Base-by-base conservation (phyloP, 1,284 basidiomycete species). In the Ustilago trichophora region DNA sequence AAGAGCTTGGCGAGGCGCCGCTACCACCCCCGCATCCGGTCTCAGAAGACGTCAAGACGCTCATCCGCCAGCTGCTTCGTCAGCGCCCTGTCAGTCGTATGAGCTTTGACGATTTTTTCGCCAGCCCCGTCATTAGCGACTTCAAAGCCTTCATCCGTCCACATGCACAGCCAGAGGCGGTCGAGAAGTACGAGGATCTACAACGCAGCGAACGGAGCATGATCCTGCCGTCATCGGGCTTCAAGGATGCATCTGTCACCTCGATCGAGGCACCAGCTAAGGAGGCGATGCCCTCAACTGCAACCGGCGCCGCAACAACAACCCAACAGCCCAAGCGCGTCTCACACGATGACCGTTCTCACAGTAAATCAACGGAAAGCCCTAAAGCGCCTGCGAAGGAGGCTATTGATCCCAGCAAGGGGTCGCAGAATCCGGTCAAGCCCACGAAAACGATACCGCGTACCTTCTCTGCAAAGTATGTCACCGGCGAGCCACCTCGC, bases 51-150 rank as follows among this genome's bases (percentile, higher is more conserved):
- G 87, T 98, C 82, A 98, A 98, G 84, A 85, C 86, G 26, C 87
- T 98, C 44, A 93, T 98, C 36, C 87, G 92, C 4, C 83, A 84
- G 18, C 84, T 98, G 38, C 85, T 98, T 37, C 93, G 90, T 81
- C 88, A 91, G 29, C 87, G 90, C 35, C 93, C 95, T 0, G 86
- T 86, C 0, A 90, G 97, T 78, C 87, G 96, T 4, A 89, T 92
- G 47, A 89, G 86, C 62, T 98, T 95, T 75, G 91, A 95, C 11
- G 91, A 93, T 42, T 97, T 98, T 83, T 98, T 98, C 79, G 85
- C 90, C 25, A 63, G 62, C 27, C 50, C 66, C 15, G 63, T 75
- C 51, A 63, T 77, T 37, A 22, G 51, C 43, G 60, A 72, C 21
- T 55, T 70, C 55, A 38, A 68, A 32, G 50, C 69, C 40, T 46